A percentile compares a stretch with the other conserved stretches of the same genome.
Conservation (phyloP, 2,329 filamentous ascomycete genomes). For the Calonectria fujianensis region DNA sequence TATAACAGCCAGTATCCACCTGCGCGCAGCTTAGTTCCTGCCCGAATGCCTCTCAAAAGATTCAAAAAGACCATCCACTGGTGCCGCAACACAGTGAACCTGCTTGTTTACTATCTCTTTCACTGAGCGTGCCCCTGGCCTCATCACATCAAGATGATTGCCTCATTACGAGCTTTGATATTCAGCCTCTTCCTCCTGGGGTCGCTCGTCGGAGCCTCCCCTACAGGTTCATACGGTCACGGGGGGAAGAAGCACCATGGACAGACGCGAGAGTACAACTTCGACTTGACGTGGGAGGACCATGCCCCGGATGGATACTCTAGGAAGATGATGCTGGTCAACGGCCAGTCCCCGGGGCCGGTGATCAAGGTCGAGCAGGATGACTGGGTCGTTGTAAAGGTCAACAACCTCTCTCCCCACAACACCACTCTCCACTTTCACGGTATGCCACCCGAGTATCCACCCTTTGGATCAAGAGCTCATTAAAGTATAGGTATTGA, state of each 20-base stretch:
- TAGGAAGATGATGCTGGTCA: conserved; percentile 70
- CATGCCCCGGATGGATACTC: conserved; percentile 66
- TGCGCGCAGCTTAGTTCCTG: too few species aligned
- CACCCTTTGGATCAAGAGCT: accelerated
- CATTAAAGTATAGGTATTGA: conserved; percentile 64
- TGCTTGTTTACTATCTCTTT: conserved; percentile 24
- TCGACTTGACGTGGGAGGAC: conserved; percentile 61
- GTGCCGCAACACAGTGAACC: conserved; percentile 30
- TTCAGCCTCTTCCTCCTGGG: conserved; percentile 17
- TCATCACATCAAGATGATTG: conserved; percentile 18
- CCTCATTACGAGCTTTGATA: conserved; percentile 11
- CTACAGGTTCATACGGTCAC: neutral
- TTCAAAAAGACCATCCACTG: conserved; percentile 13
- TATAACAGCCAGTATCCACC: neutral
- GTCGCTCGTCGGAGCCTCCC: conserved; percentile 20
- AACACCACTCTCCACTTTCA: conserved; percentile 71
- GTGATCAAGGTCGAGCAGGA: conserved; percentile 72
- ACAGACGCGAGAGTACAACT: conserved; percentile 52
- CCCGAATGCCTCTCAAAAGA: conserved; percentile 10
- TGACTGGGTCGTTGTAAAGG: conserved; percentile 66
- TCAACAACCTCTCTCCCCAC: conserved; percentile 68
- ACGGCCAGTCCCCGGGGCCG: conserved; percentile 78
- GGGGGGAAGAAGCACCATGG: neutral
- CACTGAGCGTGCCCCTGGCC: neutral
- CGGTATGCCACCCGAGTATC: conserved; percentile 56